A percentile compares a stretch with the other conserved stretches of the same genome.
Conservation (phyloP, 148 eudicot genomes). For the Tetragonia tetragonoides region DNA sequence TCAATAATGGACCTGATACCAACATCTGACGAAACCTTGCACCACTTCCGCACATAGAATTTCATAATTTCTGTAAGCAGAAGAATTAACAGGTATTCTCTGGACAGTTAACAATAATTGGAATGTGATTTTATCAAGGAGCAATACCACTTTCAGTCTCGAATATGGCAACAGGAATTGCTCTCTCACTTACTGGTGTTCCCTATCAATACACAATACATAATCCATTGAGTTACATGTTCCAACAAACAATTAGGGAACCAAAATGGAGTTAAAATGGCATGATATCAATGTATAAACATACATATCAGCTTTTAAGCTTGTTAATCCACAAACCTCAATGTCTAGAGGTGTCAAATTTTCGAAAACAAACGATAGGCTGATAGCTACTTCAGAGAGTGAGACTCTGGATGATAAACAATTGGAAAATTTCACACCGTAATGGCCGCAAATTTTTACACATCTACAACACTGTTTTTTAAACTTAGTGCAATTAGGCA, state of each 20-base stretch:
- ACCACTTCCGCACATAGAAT: slow-evolving; percentile 91
- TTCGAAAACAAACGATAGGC: too few relatives aligned
- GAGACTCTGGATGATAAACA: too few relatives aligned
- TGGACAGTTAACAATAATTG: neutral
- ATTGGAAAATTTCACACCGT: too few relatives aligned
- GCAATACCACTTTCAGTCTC: slow-evolving; percentile 81
- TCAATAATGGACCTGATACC: slow-evolving; percentile 91
- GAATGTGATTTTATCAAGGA: slow-evolving; percentile 11
- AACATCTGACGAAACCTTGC: slow-evolving; percentile 84
- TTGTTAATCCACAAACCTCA: too few relatives aligned
- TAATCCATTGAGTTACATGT: slow-evolving; percentile 16
- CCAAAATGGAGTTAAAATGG: neutral
- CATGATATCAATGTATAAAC: neutral
- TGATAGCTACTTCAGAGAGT: too few relatives aligned
- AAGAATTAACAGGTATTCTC: slow-evolving; percentile 20
- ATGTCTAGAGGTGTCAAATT: too few relatives aligned
- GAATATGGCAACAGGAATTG: slow-evolving; percentile 98
- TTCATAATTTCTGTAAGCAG: slow-evolving; percentile 70
- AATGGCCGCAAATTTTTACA: too few relatives aligned
- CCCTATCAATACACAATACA: slow-evolving; percentile 53
- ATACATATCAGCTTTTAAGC: too few relatives aligned
- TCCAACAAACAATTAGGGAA: neutral
- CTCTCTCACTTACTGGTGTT: slow-evolving; percentile 94
- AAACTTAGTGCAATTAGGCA: too few relatives aligned
- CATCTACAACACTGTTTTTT: too few relatives aligned